Conservation (phyloP, 192 early-diverging fungal species). For the Coemansia sp. region DNA sequence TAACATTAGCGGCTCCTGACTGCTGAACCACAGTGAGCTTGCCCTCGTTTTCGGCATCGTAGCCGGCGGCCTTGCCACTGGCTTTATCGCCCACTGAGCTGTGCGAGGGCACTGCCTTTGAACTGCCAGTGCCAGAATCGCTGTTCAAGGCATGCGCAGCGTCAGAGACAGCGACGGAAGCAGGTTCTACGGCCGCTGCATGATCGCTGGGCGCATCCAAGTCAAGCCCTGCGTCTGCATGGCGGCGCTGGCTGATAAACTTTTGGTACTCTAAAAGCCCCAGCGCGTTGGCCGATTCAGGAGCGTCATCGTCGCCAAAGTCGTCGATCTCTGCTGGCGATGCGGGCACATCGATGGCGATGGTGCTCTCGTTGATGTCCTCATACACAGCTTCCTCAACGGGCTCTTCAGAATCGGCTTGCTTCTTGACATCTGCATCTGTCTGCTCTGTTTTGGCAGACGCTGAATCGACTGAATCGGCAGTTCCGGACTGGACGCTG, state of each 20-base stretch:
- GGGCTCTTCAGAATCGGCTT: neutral
- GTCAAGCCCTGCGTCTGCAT: slow-evolving; percentile 2
- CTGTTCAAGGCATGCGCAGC: neutral
- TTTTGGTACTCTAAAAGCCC: slow-evolving; percentile 47
- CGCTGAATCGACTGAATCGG: neutral
- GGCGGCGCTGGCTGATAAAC: slow-evolving; percentile 32
- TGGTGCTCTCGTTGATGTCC: slow-evolving; percentile 28
- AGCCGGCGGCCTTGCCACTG: neutral
- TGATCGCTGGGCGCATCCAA: slow-evolving; percentile 6
- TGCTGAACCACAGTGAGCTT: slow-evolving; percentile 29
- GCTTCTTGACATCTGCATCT: neutral
- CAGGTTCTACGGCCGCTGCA: slow-evolving; percentile 13
- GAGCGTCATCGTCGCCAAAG: slow-evolving; percentile 25
- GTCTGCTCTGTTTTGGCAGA: neutral
- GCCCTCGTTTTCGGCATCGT: slow-evolving; percentile 22
- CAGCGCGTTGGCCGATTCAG: slow-evolving; percentile 16
- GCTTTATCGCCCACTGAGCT: neutral
- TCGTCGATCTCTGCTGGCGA: slow-evolving; percentile 12
- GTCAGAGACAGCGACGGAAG: neutral
- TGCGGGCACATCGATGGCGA: slow-evolving; percentile 13
- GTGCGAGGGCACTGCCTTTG: no score
- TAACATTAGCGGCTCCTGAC: slow-evolving; percentile 13
- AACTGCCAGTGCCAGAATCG: neutral
- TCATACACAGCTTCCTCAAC: slow-evolving; percentile 7
- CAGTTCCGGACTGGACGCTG: neutral